Evolutionary conservation across 441 rosid species (phyloP), one percentile per base, ranked within the genome.

Genomic region (Populus hybrid): DNA sequence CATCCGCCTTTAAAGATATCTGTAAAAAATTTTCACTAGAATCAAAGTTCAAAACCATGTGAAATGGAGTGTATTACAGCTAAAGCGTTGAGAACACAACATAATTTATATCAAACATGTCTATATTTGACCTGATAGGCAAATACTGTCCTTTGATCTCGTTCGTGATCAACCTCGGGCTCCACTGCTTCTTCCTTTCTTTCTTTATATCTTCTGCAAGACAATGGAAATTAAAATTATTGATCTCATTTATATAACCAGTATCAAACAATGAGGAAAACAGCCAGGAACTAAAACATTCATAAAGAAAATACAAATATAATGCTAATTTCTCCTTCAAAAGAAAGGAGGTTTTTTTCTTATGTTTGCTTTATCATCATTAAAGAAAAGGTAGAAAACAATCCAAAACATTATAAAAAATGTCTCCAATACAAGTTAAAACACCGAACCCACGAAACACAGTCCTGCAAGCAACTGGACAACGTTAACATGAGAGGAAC

Each of bases 71-170:
- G 16, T 11, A 35, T 8, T 68, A 16, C 71, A 40, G 23, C 9
- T 23, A 53, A 64, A 68, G 24, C 31, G 20, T 26, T 20, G 2
- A 10, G 53, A 20, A 31, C 33, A 53, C 24, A 66, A 61, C 11
- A 20, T 16, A 72, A 61, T 24, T 26, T 59, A 69, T 2, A 75
- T 40, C 59, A 59, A 71, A 38, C n/a, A 10, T 6, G 7, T 50
- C 45, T 33, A 9, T 20, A 69, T 12, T 81, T 77, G 3, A 97
- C 99, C 97, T 97, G 99, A 89, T 94, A 94, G 35, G 97, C 98
- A 87, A 94, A 94, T 38, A 97, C 99, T 36, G 99, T 94, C 83
- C 98, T 93, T 87, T 97, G 99, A 85, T 97, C 99, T 69, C 98
- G 90, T 84, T 97, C 99, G 76, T 98, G 98, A 89, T 96, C 98